phyloP scores from a whole-genome alignment of 2,329 filamentous ascomycete genomes.

The Orbilia blumenaviensis region DNA sequence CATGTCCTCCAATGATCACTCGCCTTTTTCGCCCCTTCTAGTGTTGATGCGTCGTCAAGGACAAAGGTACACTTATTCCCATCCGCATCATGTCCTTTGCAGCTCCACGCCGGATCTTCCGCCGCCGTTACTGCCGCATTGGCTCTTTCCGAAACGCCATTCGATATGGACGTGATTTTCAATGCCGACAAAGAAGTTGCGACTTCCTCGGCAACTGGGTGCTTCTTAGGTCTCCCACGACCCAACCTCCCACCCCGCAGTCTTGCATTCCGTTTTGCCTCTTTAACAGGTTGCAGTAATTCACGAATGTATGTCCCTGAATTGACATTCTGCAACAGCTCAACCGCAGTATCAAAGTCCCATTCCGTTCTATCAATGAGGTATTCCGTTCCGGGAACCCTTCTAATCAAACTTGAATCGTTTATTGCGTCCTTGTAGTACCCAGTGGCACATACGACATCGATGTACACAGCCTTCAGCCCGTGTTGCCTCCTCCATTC shows the following conservation, averaged over 20 bases:
- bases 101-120: conserved; percentile 18
- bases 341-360: conserved; percentile 46
- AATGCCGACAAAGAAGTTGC: conserved; percentile 28
- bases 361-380: conserved; percentile 47
- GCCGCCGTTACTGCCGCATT: neutral
- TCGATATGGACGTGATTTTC: conserved; percentile 32
- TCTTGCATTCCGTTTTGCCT: conserved; percentile 36
- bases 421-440: conserved; percentile 42
- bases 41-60: conserved; percentile 28
- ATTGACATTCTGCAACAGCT: conserved; percentile 49
- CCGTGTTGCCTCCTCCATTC: conserved; percentile 45
- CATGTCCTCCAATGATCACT: conserved; percentile 48
- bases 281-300: conserved; percentile 45
- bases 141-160: conserved; percentile 14
- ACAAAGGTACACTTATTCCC: conserved; percentile 26
- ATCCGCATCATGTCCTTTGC: conserved; percentile 29
- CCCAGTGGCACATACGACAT: conserved; percentile 43
- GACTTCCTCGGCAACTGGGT: conserved; percentile 14
- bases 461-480: conserved; percentile 42
- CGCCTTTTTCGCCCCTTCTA: conserved; percentile 45
- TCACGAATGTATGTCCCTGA: conserved; percentile 45
- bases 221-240: conserved; percentile 35
- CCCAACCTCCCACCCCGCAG: conserved; percentile 14
- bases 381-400: conserved; percentile 43
- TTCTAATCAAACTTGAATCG: conserved; percentile 28